Conservation (phyloP, 805 yeast genomes). For the Candida khao-thaluensis region DNA sequence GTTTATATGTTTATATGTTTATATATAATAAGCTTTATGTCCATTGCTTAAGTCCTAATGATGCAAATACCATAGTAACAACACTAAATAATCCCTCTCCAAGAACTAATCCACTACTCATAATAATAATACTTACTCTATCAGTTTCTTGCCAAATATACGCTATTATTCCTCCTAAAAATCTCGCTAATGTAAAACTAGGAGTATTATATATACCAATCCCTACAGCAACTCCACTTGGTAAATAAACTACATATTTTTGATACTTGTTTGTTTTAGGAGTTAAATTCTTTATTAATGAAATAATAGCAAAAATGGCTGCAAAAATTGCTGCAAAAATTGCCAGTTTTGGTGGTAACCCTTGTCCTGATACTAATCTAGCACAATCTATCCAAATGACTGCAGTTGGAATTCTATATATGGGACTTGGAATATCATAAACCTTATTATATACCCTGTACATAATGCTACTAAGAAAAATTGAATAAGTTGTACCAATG, state of each 20-base stretch:
- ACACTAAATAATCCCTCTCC: slow-evolving; percentile 94
- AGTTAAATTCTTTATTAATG: slow-evolving; percentile 59
- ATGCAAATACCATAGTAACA: slow-evolving; percentile 73
- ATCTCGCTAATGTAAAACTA: slow-evolving; percentile 88
- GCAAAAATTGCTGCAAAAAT: slow-evolving; percentile 64
- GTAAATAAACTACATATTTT: slow-evolving; percentile 57
- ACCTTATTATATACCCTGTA: slow-evolving; percentile 78
- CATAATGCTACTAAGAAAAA: slow-evolving; percentile 74
- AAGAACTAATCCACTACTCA: slow-evolving; percentile 86
- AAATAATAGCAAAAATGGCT: slow-evolving; percentile 61
- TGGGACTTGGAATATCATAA: slow-evolving; percentile 79
- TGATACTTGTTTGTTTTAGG: slow-evolving; percentile 41
- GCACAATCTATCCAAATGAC: slow-evolving; percentile 97
- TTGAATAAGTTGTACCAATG: slow-evolving; percentile 84
- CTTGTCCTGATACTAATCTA: slow-evolving; percentile 85
- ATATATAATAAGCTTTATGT: background rate
- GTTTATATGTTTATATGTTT: background rate
- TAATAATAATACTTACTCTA: slow-evolving; percentile 75
- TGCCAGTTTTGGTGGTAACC: slow-evolving; percentile 77
- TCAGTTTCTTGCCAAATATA: slow-evolving; percentile 53
- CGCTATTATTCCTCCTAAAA: slow-evolving; percentile 78
- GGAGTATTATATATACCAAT: slow-evolving; percentile 95
- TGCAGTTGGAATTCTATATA: slow-evolving; percentile 91
- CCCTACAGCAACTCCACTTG: slow-evolving; percentile 96
- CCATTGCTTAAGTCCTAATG: slow-evolving; percentile 34